These are phyloP conservation scores for Candida mesenterica DNA, from an alignment of 1,139 yeast genomes.

Conservation along the genomic window DNA sequence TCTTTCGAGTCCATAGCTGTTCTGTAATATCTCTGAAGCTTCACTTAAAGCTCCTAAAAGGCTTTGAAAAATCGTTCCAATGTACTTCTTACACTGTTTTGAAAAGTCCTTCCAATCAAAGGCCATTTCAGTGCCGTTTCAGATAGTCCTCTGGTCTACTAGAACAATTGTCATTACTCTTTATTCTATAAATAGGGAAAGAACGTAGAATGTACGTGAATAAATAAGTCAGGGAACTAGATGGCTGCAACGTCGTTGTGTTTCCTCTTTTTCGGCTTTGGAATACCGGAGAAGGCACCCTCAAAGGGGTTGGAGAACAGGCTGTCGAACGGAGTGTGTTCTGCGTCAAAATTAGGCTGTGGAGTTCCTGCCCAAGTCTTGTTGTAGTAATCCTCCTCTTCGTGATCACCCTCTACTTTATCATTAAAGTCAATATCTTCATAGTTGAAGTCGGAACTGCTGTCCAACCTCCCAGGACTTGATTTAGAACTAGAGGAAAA, in stretches of 20 bases:
- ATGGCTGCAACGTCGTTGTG: conserved; percentile 1
- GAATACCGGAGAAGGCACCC: conserved; percentile 1
- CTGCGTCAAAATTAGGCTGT: conserved; percentile 4
- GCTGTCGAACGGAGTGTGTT: conserved; percentile 3
- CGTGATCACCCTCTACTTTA: conserved; percentile 24
- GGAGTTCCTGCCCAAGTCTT: conserved; percentile 19
- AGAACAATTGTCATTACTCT: too few species aligned
- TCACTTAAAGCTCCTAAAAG: too few species aligned
- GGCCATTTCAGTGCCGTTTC: too few species aligned
- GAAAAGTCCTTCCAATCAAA: too few species aligned
- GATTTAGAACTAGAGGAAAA: background rate
- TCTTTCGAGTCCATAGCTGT: too few species aligned
- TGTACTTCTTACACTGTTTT: too few species aligned
- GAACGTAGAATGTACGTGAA: background rate
- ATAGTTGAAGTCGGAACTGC: conserved; percentile 21
- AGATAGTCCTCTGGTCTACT: too few species aligned
- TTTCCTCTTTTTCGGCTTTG: conserved; percentile 8
- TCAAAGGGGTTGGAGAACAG: background rate
- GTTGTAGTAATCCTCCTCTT: conserved; percentile 24
- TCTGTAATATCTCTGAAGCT: too few species aligned
- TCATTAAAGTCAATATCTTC: conserved; percentile 27
- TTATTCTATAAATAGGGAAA: too few species aligned
- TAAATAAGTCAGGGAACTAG: background rate
- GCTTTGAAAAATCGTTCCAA: too few species aligned
- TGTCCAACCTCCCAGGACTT: conserved; percentile 6